These are phyloP conservation scores for Fusarium sp. DNA, from an alignment of 2,329 filamentous ascomycete genomes.

Conservation along the genomic window DNA sequence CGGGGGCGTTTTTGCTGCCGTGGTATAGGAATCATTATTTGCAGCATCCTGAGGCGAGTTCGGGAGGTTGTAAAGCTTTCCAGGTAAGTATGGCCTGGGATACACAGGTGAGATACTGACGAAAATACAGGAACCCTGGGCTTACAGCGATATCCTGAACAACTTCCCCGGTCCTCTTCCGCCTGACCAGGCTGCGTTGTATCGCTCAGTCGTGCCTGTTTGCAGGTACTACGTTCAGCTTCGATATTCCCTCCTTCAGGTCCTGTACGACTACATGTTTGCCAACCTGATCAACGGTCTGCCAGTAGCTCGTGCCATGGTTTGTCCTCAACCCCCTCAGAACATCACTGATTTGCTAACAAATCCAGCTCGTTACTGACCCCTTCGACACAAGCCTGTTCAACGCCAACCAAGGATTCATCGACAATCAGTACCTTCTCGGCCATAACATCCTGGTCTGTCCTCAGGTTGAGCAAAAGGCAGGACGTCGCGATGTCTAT, in stretches of 20 bases:
- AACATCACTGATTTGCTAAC: fast-evolving
- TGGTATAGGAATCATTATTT: slow-evolving; percentile 11
- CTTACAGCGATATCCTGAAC: not conserved
- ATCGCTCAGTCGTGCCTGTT: not conserved
- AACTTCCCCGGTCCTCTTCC: not conserved
- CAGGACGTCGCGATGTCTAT: not conserved
- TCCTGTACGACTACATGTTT: slow-evolving; percentile 2
- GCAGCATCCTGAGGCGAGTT: not conserved
- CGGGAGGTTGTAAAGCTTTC: not conserved
- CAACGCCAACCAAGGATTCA: not conserved
- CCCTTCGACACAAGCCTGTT: not conserved
- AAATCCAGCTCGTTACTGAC: not conserved
- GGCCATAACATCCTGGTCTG: not conserved
- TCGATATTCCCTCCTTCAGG: not conserved
- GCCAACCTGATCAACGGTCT: slow-evolving; percentile 1
- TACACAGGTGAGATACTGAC: not conserved
- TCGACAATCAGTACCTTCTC: not conserved
- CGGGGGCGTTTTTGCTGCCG: not conserved
- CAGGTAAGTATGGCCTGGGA: not conserved
- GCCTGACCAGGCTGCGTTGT: not conserved
- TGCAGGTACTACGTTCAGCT: slow-evolving; percentile 7
- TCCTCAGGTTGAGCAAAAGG: not conserved
- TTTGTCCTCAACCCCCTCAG: fast-evolving
- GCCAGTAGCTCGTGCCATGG: not conserved
- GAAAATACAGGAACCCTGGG: not conserved